phyloP scores from a whole-genome alignment of 2,329 filamentous ascomycete species.

The Penicillium psychrosexuale region DNA sequence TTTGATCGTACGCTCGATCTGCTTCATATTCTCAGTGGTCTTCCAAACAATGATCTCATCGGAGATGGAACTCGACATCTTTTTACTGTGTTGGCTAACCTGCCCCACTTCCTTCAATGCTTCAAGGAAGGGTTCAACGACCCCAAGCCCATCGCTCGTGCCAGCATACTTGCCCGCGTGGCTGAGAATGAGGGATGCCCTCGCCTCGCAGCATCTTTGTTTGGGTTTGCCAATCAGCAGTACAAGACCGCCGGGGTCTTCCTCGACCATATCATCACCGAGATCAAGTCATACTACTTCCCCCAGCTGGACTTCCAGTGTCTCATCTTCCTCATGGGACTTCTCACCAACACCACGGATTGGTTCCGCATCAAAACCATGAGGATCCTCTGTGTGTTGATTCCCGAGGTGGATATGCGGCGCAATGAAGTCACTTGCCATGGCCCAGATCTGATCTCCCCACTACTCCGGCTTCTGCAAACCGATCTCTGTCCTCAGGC shows the following conservation, averaged over 20 bases:
- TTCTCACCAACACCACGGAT: slow-evolving; percentile 80
- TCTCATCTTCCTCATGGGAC: slow-evolving; percentile 83
- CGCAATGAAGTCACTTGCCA: slow-evolving; percentile 85
- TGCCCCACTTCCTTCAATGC: slow-evolving; percentile 77
- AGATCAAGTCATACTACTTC: slow-evolving; percentile 74
- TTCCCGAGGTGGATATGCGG: slow-evolving; percentile 89
- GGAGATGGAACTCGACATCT: slow-evolving; percentile 79
- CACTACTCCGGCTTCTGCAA: slow-evolving; percentile 80
- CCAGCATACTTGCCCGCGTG: slow-evolving; percentile 66
- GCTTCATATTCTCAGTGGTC: slow-evolving; percentile 71
- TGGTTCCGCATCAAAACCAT: slow-evolving; percentile 95
- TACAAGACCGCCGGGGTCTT: slow-evolving; percentile 73
- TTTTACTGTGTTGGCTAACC: slow-evolving; percentile 84
- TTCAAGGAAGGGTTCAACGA: slow-evolving; percentile 65
- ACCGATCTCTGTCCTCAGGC: slow-evolving; percentile 93
- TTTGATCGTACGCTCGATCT: slow-evolving; percentile 73
- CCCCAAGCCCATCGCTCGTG: slow-evolving; percentile 58
- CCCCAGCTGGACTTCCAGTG: slow-evolving; percentile 78
- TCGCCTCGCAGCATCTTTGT: slow-evolving; percentile 65
- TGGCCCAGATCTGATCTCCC: slow-evolving; percentile 92
- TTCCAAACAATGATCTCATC: slow-evolving; percentile 76
- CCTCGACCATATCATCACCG: slow-evolving; percentile 67
- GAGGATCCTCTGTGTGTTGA: slow-evolving; percentile 78
- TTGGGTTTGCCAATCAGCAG: slow-evolving; percentile 64
- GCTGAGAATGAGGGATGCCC: slow-evolving; percentile 69